phyloP scores from a whole-genome alignment of 495 filamentous ascomycete genomes.

The Aspergillus bertholletiae region DNA sequence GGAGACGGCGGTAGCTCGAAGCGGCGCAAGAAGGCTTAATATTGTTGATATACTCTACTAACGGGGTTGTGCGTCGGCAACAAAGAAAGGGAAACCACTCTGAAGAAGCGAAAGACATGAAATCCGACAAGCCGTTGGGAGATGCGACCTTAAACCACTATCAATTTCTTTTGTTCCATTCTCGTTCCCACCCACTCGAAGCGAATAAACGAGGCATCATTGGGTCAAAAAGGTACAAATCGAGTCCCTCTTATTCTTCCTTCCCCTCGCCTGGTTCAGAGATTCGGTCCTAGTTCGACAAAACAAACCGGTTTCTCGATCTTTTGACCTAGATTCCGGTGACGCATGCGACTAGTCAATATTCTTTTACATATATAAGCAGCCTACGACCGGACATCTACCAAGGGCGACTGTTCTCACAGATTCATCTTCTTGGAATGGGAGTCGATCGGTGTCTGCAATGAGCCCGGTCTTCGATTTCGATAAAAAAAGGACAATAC shows the following conservation, averaged over 20 bases:
- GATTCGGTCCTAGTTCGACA: not conserved
- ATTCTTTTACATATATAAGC: not conserved
- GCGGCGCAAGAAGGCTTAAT: slow-evolving; percentile 35
- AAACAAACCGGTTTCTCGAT: not conserved
- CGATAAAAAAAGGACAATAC: not conserved
- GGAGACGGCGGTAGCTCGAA: slow-evolving; percentile 30
- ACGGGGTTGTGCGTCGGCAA: not conserved
- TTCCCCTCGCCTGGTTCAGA: not conserved
- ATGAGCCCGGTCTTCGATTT: not conserved
- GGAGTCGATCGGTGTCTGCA: not conserved
- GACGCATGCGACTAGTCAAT: not conserved
- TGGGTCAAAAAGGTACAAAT: not conserved
- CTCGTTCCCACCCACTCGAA: not conserved
- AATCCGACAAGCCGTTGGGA: not conserved
- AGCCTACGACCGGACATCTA: slow-evolving; percentile 6
- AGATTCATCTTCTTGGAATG: not conserved
- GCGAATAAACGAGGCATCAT: not conserved
- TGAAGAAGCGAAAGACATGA: not conserved
- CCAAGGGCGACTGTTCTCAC: not conserved
- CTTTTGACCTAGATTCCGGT: not conserved
- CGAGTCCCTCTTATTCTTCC: not conserved
- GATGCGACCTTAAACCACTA: not conserved
- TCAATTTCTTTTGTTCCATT: not conserved
- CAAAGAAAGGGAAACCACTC: not conserved
- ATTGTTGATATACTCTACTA: slow-evolving; percentile 7